Evolutionary conservation across 257 asterid genomes (phyloP).

Genomic region (Nicotiana tomentosiformis): DNA sequence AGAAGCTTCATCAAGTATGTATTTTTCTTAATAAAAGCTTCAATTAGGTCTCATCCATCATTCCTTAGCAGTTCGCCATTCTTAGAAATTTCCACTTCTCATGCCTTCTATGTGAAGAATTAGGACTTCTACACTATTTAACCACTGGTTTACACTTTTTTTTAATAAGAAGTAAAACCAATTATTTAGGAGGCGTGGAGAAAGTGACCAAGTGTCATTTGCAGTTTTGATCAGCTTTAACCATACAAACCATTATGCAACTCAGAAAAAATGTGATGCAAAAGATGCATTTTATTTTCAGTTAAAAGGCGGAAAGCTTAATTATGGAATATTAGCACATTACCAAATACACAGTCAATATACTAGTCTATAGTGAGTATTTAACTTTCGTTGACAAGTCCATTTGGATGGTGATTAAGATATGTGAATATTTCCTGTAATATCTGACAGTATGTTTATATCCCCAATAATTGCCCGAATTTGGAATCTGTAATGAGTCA

Average conservation of each 20-base stretch:
- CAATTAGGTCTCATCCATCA: neutral
- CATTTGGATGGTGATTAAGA: neutral
- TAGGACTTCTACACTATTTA: too few relatives aligned
- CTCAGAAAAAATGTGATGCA: neutral
- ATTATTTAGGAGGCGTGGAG: neutral
- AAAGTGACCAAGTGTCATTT: neutral
- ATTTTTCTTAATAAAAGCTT: conserved; percentile 7
- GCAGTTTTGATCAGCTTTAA: neutral
- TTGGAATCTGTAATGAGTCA: neutral
- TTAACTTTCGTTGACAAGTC: neutral
- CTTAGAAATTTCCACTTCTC: neutral
- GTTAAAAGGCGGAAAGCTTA: neutral
- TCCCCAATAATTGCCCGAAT: neutral
- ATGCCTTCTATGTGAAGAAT: neutral
- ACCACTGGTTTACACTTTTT: neutral
- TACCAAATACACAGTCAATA: neutral
- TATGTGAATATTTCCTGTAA: neutral
- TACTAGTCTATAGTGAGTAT: neutral
- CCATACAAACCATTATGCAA: neutral
- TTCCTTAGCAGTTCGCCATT: neutral
- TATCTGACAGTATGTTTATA: neutral
- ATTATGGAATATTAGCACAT: neutral
- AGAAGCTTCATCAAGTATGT: conserved; percentile 70
- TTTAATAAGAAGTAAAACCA: neutral
- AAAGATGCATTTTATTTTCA: neutral